These are phyloP conservation scores for Nakaseomyces sp. DNA, from an alignment of 1,139 yeast genomes.

Conservation along the genomic window DNA sequence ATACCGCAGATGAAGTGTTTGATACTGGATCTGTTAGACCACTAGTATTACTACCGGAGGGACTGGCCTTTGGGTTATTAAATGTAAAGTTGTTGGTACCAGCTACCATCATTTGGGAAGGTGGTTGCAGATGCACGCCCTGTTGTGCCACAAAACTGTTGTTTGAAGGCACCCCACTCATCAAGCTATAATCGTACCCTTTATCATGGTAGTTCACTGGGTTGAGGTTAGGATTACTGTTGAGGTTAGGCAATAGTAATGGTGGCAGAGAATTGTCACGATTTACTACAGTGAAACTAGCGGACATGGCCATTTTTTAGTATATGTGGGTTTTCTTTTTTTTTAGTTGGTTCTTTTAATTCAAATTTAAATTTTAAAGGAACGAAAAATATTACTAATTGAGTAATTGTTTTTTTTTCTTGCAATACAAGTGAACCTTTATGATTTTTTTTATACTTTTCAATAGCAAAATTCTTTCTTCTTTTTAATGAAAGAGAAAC, in stretches of 20 bases:
- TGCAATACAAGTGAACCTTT: no score
- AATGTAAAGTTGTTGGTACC: not conserved
- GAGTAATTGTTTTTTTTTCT: no score
- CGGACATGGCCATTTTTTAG: slow-evolving; percentile 10
- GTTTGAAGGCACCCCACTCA: not conserved
- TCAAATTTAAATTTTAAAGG: no score
- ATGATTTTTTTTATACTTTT: not conserved
- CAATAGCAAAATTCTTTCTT: no score
- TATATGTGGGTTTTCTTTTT: not conserved
- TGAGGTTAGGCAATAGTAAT: slow-evolving; percentile 23
- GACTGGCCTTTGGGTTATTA: not conserved
- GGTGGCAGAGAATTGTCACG: slow-evolving; percentile 25
- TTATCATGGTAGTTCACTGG: not conserved
- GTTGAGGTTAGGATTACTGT: slow-evolving; percentile 3
- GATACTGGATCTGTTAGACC: slow-evolving; percentile 1
- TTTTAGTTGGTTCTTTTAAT: no score
- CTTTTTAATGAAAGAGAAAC: no score
- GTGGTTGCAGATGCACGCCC: not conserved
- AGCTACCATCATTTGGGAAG: not conserved
- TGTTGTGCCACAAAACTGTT: not conserved
- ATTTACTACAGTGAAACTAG: slow-evolving; percentile 24
- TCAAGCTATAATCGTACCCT: slow-evolving; percentile 1
- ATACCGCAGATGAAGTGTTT: not conserved
- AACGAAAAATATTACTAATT: no score
- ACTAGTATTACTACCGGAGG: not conserved